Conservation (phyloP, 2,329 filamentous ascomycete genomes). For the Fusarium sp. region DNA sequence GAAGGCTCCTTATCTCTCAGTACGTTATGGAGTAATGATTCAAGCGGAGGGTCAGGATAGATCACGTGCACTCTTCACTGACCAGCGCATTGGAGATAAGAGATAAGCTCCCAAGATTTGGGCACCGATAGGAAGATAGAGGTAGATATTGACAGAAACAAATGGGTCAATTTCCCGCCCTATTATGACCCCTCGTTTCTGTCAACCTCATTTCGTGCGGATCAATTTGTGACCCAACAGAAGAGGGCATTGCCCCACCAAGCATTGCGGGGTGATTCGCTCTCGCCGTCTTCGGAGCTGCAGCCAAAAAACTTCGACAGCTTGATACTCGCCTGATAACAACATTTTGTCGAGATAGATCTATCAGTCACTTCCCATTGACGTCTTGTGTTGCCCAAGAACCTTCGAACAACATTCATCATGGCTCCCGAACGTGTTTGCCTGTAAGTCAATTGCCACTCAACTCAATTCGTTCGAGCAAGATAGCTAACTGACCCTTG, state of each 20-base stretch:
- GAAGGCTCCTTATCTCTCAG: neutral
- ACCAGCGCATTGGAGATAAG: neutral
- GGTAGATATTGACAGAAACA: neutral
- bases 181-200: neutral
- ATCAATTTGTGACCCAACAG: neutral
- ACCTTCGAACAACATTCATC: neutral
- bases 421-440: slow-evolving; percentile 38
- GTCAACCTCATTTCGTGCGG: neutral
- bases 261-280: neutral
- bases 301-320: neutral
- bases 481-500: slow-evolving; percentile 14
- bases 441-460: slow-evolving; percentile 27
- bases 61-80: neutral
- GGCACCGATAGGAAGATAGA: neutral
- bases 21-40: neutral
- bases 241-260: neutral
- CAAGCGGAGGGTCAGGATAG: neutral
- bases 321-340: neutral
- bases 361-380: neutral
- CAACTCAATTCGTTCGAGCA: neutral
- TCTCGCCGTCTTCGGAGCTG: neutral
- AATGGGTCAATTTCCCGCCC: fast-evolving
- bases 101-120: neutral
- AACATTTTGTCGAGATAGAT: neutral
- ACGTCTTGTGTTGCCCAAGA: neutral